Evolutionary conservation across 768 basidiomycete species (phyloP), one percentile per base, ranked within the genome.

Genomic region (Trametes maxima): DNA sequence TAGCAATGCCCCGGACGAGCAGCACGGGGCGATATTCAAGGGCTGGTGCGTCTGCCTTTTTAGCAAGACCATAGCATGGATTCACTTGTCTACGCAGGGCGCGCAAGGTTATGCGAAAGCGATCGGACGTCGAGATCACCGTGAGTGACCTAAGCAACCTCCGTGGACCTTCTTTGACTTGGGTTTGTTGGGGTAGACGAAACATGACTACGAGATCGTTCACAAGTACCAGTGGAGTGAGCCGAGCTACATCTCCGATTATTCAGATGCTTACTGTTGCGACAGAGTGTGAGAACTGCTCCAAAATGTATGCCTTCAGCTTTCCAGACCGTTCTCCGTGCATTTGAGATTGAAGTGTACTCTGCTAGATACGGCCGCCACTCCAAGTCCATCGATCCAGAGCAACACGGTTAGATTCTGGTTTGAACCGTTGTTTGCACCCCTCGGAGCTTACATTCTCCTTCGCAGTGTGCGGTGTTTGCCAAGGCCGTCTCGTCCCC

Each of bases 191-290:
- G 43, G 40, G 24, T 63, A 90, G 90, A 87, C 85, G 12, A 82
- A 76, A 63, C 90, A 93, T 62, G 78, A 84, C 70, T 93, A 93
- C 67, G 88, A 90, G 59, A 92, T 92, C 62, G 79, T 78, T 21
- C 86, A 89, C 74, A 83, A 84, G 21, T 92, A 78, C 65, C 77
- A 86, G 69, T 93, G 90, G 90, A 77, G 90, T 90, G 64, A 73
- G 87, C 76, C 17, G 16, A 14, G 39, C 3, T 55, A 39, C 49
- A 25, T 59, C 66, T 64, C 56, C 19, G 46, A 55, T 46, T 19
- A 35, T 39, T 63, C 43, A 33, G 28, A 8, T 33, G 28, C 28
- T 33, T 3, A 33, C 4, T 33, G 8, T 33, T 33, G 28, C 28
- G 28, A 33, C 28, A 90, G 89, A 84, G 72, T 92, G 90, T 65